These are phyloP conservation scores for Apophysomyces ossiformis DNA, from an alignment of 371 early-diverging fungal species.

Conservation along the genomic window DNA sequence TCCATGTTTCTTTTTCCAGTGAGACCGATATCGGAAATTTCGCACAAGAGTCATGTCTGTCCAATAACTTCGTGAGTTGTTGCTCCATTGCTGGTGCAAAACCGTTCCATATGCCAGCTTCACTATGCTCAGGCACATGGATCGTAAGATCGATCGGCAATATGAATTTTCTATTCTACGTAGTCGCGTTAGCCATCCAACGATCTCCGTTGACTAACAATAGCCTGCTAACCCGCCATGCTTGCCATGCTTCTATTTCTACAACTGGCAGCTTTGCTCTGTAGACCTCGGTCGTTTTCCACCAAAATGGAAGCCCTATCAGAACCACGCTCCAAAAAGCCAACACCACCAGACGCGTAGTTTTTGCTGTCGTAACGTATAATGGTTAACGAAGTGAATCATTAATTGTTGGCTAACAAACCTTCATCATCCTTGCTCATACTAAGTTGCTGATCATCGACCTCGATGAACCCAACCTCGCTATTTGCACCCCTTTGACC, in stretches of 20 bases:
- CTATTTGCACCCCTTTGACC: too few relatives aligned
- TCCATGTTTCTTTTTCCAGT: not conserved
- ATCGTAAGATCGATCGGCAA: constrained; percentile 13
- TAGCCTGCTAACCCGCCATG: constrained; percentile 45
- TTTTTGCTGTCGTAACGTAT: not conserved
- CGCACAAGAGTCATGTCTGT: not conserved
- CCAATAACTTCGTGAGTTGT: not conserved
- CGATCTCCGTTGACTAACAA: not conserved
- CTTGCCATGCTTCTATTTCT: constrained; percentile 67
- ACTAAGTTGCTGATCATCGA: too few relatives aligned
- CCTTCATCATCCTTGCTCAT: constrained; percentile 2
- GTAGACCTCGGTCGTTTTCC: constrained; percentile 89
- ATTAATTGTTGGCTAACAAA: not conserved
- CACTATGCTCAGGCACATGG: constrained; percentile 15
- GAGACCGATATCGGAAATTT: not conserved
- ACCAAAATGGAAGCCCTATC: constrained; percentile 89
- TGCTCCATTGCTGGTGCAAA: constrained; percentile 1
- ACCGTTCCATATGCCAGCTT: not conserved
- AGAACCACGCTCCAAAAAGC: constrained; percentile 70
- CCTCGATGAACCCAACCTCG: too few relatives aligned
- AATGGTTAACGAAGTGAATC: not conserved
- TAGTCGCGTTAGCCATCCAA: not conserved
- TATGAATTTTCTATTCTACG: constrained; percentile 15
- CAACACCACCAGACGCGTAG: constrained; percentile 51
- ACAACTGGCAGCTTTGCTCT: constrained; percentile 81